These are phyloP conservation scores for Pleurotus tuoliensis DNA, from an alignment of 768 basidiomycete species.

Conservation along the genomic window DNA sequence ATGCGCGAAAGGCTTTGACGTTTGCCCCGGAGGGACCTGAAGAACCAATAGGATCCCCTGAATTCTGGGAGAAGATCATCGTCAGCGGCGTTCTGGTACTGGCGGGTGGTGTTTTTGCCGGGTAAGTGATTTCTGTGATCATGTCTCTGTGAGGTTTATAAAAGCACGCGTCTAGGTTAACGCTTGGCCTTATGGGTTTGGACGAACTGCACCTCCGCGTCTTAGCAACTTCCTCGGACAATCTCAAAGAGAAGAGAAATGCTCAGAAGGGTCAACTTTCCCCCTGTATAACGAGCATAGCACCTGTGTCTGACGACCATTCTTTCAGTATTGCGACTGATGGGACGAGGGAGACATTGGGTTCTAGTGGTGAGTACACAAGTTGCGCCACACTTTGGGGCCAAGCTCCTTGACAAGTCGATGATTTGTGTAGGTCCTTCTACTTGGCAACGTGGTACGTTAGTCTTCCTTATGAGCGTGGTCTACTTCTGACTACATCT, in stretches of 20 bases:
- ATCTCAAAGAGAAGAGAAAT: constrained; percentile 60
- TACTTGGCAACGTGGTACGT: constrained; percentile 84
- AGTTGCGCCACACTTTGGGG: background rate
- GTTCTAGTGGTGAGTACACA: constrained; percentile 72
- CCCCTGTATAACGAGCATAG: background rate
- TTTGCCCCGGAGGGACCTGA: background rate
- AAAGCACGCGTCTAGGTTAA: constrained; percentile 48
- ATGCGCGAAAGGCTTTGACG: too few relatives aligned
- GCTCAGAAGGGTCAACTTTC: constrained; percentile 57
- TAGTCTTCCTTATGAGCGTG: background rate
- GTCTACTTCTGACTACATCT: background rate
- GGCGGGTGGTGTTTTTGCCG: constrained; percentile 88
- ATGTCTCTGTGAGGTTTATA: background rate
- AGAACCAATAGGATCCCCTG: constrained; percentile 40
- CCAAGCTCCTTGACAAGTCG: background rate
- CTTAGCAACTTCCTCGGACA: constrained; percentile 76
- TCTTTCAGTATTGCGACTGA: constrained; percentile 45
- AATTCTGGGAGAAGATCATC: constrained; percentile 72
- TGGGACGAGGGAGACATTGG: constrained; percentile 81
- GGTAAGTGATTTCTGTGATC: constrained; percentile 42
- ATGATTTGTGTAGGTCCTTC: constrained; percentile 53
- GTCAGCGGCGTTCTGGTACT: constrained; percentile 71
- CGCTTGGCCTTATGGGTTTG: constrained; percentile 90
- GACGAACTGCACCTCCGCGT: constrained; percentile 90
- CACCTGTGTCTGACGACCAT: background rate